Percentiles rank a stretch among this genome's conserved stretches.
Conservation (phyloP, 2,329 filamentous ascomycete genomes). For the Monilinia fructigena region DNA sequence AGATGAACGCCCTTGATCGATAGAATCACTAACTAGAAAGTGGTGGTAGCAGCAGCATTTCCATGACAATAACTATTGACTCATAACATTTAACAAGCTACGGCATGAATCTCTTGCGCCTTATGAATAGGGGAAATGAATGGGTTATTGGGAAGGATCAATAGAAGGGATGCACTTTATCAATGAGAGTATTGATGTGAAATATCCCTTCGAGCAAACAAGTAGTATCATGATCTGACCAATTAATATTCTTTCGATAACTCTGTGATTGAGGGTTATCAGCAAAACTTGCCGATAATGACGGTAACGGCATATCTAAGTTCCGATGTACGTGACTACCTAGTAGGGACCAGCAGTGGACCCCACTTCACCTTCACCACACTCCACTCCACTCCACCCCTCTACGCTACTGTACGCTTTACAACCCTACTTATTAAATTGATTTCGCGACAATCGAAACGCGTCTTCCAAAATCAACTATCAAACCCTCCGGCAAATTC, state of each 20-base stretch:
- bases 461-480: constrained; percentile 3
- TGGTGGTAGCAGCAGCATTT: constrained; percentile 23
- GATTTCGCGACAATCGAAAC: not conserved
- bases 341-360: no score
- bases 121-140: not conserved
- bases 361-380: not conserved
- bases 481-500: not conserved
- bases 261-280: not conserved
- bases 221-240: not conserved
- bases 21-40: constrained; percentile 13
- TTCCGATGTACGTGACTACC: not conserved
- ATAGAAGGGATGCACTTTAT: constrained; percentile 1
- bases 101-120: not conserved
- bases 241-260: not conserved
- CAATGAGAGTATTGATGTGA: not conserved
- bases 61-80: constrained; percentile 14
- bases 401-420: no score
- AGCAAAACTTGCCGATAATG: not conserved
- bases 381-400: not conserved
- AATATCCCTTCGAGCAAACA: not conserved
- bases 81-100: constrained; percentile 4
- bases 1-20: constrained; percentile 17
- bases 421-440: not conserved
- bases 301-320: not conserved
- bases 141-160: constrained; percentile 17